Evolutionary conservation across 352 stramenopile species (phyloP).

Genomic region (Phytophthora crassamura): DNA sequence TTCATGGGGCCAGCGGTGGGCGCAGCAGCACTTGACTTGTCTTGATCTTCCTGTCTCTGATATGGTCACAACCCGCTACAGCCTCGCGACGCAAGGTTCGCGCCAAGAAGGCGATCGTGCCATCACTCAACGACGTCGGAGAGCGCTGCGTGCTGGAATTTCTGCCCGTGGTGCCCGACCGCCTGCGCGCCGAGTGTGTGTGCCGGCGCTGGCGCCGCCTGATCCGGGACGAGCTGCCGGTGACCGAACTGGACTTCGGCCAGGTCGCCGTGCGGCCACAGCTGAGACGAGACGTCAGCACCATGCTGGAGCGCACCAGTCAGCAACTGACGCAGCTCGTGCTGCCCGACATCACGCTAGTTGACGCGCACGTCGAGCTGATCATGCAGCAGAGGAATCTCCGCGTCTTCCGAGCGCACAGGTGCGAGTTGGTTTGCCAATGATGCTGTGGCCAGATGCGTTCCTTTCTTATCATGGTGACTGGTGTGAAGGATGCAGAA

Average conservation of each 20-base stretch:
- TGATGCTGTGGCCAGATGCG: slow-evolving; percentile 3
- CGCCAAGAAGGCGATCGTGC: background rate
- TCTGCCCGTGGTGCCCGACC: slow-evolving; percentile 56
- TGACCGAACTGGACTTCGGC: slow-evolving; percentile 60
- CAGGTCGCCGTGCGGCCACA: slow-evolving; percentile 32
- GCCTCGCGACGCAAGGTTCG: background rate
- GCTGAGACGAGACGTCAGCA: slow-evolving; percentile 40
- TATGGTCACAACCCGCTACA: slow-evolving; percentile 12
- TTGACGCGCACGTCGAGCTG: slow-evolving; percentile 49
- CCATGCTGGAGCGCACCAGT: slow-evolving; percentile 47
- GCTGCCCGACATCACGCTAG: slow-evolving; percentile 55
- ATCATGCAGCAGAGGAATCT: slow-evolving; percentile 46
- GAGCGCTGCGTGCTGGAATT: slow-evolving; percentile 60
- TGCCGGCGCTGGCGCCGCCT: slow-evolving; percentile 62
- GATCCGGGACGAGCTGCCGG: slow-evolving; percentile 46
- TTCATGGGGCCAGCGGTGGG: slow-evolving; percentile 28
- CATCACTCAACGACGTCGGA: slow-evolving; percentile 45
- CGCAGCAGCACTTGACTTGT: slow-evolving; percentile 30
- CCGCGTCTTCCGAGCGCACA: slow-evolving; percentile 56
- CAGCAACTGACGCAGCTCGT: slow-evolving; percentile 42
- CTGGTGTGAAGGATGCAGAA: slow-evolving; percentile 48
- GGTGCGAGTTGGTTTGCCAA: slow-evolving; percentile 32
- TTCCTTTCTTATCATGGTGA: slow-evolving; percentile 21
- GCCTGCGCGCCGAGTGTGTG: slow-evolving; percentile 55
- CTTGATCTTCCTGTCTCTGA: slow-evolving; percentile 25